Base-by-base conservation (phyloP, 495 filamentous ascomycete species). In the Evernia prunastri region DNA sequence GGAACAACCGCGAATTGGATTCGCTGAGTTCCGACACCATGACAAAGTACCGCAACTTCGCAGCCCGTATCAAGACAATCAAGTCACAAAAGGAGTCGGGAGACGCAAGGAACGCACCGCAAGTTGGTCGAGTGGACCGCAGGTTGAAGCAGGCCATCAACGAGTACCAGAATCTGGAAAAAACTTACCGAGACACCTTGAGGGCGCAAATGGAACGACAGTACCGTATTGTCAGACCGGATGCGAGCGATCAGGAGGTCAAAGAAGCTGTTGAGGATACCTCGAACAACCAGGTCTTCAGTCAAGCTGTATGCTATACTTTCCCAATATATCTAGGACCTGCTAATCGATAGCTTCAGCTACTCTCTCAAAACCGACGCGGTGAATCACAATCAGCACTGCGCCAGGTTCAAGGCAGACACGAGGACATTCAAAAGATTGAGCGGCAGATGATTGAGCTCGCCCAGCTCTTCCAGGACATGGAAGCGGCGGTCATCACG, bases 381-480 rank as follows among this genome's bases (percentile, higher is more conserved):
- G 88, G 89, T 51, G 87, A 95, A 77, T 89, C 91, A 25, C 87
- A 89, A 68, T 82, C 86, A 53, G 88, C 87, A 58, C 80, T 92
- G 61, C 82, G 83, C 63, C 88, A 87, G 47, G 91, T 95, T 58
- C 77, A 89, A 73, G 84, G 87, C 68, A 89, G 94, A 66, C 93
- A 96, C 76, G 85, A 87, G 54, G 92, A 89, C 20, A 90, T 98
- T 72, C 86, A 91, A 72, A 89, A 92, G 78, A 96, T 98, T 69
- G 91, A 96, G 79, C 78, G 83, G 69, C 87, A 91, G 72, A 86
- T 98, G 78, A 84, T 88, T 35, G 90, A 97, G 73, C 81, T 98
- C 31, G 83, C 86, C 33, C 82, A 91, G 67, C 77, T 97, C 43
- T 92, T 95, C 81, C 81, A 89, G 65, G 88, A 96, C 68, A 86